Base-by-base conservation (phyloP, 2,329 filamentous ascomycete genomes). In the Chaetomiaceae sp. region DNA sequence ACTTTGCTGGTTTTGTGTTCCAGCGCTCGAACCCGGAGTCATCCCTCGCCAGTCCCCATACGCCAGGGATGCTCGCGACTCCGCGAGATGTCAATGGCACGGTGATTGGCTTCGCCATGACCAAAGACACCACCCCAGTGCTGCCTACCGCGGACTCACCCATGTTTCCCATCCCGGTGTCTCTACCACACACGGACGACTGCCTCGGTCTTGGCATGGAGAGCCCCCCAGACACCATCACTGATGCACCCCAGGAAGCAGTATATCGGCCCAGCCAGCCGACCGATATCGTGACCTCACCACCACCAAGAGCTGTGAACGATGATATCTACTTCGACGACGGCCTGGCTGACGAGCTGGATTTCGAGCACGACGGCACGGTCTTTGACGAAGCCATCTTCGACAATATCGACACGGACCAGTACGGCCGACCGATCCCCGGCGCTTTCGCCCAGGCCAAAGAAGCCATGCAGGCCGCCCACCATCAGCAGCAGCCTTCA, bases 321-420 rank as follows among this genome's bases (percentile, higher is more conserved):
- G 80, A 84, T 54, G 83, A 87, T 52, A 67, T 86, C 24, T 87
- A 86, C 60, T 88, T 83, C 58, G 81, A 85, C 52, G 80, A 76
- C 39, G 74, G 72, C 47, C 64, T 78, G 58, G 44, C 61, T 0
- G 66, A 68, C 35, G 66, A 68, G 53, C 59, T 67, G 6, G 67
- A 70, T 33, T 74, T 76, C 55, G 70, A 74, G 48, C 72, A 71
- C 15, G 76, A 83, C 22, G 71, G 71, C 1, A 68, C 69, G 0
- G 70, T 75, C 2, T 87, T 88, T 60, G 83, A 88, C 50, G 84
- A 88, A 60, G 83, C 81, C 6, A 74, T 87, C 12, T 88, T 88
- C 58, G 84, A 88, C 53, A 72, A 80, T 26, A 72, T 84, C 42
- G 79, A 83, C 57, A 80, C 80, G 12, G 75, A 84, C 61, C 63